Evolutionary conservation across 1,284 basidiomycete genomes (phyloP).

Genomic region (Trichosporon ovoides): DNA sequence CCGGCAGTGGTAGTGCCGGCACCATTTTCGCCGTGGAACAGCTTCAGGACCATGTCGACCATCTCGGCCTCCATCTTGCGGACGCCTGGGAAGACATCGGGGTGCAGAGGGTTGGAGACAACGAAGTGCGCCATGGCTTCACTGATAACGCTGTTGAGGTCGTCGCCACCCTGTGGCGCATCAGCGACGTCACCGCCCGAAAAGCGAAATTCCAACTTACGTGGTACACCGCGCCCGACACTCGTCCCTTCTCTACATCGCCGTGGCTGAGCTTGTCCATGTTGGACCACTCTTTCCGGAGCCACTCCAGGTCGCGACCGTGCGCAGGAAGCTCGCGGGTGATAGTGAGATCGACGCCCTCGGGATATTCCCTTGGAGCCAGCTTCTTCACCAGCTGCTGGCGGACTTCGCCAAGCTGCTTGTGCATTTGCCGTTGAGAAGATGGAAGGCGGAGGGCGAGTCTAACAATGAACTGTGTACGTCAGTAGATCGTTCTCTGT

Average conservation of each 20-base stretch:
- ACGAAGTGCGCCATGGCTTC: slow-evolving; percentile 49
- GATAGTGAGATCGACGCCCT: slow-evolving; percentile 52
- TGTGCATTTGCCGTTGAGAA: slow-evolving; percentile 61
- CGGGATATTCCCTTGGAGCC: slow-evolving; percentile 51
- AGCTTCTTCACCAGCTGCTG: slow-evolving; percentile 64
- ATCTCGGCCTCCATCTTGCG: slow-evolving; percentile 98
- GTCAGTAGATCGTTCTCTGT: background rate
- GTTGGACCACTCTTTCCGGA: slow-evolving; percentile 68
- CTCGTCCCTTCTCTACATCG: slow-evolving; percentile 59
- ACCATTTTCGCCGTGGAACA: slow-evolving; percentile 78
- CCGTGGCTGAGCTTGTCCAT: slow-evolving; percentile 67
- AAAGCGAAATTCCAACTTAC: slow-evolving; percentile 19
- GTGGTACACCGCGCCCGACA: slow-evolving; percentile 87
- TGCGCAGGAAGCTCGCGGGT: slow-evolving; percentile 61
- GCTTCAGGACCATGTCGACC: slow-evolving; percentile 80
- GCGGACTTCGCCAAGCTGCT: slow-evolving; percentile 65
- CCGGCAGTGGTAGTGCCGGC: slow-evolving; percentile 91
- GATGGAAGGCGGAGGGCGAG: slow-evolving; percentile 65
- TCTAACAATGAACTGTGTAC: slow-evolving; percentile 58
- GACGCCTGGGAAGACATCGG: slow-evolving; percentile 85
- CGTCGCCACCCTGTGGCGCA: slow-evolving; percentile 65
- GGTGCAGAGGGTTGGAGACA: slow-evolving; percentile 79
- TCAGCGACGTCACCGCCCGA: slow-evolving; percentile 36
- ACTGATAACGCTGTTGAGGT: slow-evolving; percentile 56
- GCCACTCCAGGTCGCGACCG: slow-evolving; percentile 68